Base-by-base conservation (phyloP, 257 asterid species). In the Capsicum chinense region DNA sequence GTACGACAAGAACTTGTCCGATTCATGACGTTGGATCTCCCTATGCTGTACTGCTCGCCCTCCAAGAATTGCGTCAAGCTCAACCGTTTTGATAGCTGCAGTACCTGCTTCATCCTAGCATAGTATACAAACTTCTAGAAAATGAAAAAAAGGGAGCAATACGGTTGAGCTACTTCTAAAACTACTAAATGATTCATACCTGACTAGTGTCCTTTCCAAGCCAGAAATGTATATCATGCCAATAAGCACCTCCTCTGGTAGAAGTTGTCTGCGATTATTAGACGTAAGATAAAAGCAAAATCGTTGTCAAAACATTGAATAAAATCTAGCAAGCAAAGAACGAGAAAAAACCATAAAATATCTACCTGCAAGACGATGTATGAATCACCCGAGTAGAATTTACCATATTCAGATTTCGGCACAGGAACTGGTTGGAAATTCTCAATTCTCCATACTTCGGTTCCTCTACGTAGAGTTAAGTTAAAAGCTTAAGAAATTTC, bases 181-280 rank as follows among this genome's bases (percentile, higher is more conserved):
- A 71, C 83, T 76, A 47, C 76, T 39, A 42, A 85, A 57, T 78
- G 35, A 50, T 83, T 47, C 3, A 0, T 21, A 93, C 99, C 99
- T 94, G 99, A 87, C 98, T 96, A 83, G 98, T 96, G 79, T 96
- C 99, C 87, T 96, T 96, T 83, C 99, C 99, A 67, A 96, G 94
- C 99, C 99, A 96, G 88, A 94, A 96, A 87, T 96, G 98, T 89
- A 94, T 92, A 90, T 96, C 98, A 83, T 86, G 92, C 83, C 95
- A 92, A 92, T 94, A 96, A 86, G 95, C 89, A 64, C 98, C 98
- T 84, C 98, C 99, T 87, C 89, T 90, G 62, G 98, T 93, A 54
- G 95, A 87, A 88, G 94, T 92, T 76, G 97, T 93, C 99, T 96
- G 89, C 89, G 86, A 56, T 59, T 7, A 84, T 37, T 3, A 78